Base-by-base conservation (phyloP, 2,329 filamentous ascomycete species). In the Botryotinia calthae region DNA sequence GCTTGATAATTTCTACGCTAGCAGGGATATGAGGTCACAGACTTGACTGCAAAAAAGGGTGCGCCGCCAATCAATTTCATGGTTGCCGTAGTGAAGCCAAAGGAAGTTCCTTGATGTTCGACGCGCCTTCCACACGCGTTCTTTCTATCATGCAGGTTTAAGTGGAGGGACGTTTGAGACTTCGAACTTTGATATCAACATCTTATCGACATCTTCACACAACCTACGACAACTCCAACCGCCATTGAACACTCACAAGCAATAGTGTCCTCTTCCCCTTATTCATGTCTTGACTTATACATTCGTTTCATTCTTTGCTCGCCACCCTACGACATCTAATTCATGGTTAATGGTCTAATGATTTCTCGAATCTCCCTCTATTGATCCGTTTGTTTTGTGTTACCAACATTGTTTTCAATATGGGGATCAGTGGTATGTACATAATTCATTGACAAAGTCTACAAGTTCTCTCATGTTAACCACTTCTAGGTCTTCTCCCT, bases 401-500 rank as follows among this genome's bases (percentile, higher is more conserved):
- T 69, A 72, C 72, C 58, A 42, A 44, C 56, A 68, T 71, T 68
- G 64, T 75, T 51, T 74, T 73, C 72, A 77, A 70, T 66, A 81
- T 76, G 75, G 74, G 75, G 28, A 76, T 76, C 51, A 73, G 71
- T 64, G 75, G 75, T 75, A 73, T 58, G 40, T 68, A 20, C 42
- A 51, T 31, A 20, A 14, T 9, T 34, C 54, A 48, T 37, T 64
- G 16, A 2, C n/a, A 25, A 46, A 46, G 61, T 25, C 51, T 70
- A 51, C 76, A 82, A 63, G 48, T 40, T 25, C 16, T 12, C 7
- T 31, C 2, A 42, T 61, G 58, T 68, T 72, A 61, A 82, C 70
- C 69, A 54, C 62, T 54, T 67, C 46, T 72, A 95, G 95, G 96
- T 62, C 89, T 99, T 71, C 87, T 98, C 48, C 94, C 94, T 54